Evolutionary conservation across 2,329 filamentous ascomycete genomes (phyloP), one percentile per base, ranked within the genome.

Genomic region (Akanthomyces dipterigenus): DNA sequence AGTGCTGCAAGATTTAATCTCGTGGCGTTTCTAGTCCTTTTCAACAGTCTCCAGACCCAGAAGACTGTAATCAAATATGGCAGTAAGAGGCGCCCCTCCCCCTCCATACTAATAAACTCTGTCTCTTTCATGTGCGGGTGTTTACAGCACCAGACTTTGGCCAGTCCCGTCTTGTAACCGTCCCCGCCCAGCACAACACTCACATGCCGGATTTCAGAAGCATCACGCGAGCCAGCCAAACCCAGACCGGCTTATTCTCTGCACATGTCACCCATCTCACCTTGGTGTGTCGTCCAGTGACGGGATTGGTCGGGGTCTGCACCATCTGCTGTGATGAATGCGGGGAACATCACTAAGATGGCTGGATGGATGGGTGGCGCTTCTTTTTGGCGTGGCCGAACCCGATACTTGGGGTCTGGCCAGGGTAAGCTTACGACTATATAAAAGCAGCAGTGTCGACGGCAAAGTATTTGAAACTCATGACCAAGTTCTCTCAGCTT

Each of bases 321-420:
- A 22, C 7, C 12, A 59, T 59, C 46, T 59, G n/a, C 43, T 48
- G 55, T 58, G 51, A 38, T 34, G 46, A 59, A 43, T 53, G 56
- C 56, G 56, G 56, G 56, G 56, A 59, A 53, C 48, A 59, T 59
- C 56, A 59, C 56, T 59, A 59, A 59, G 46, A 53, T 50, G 45
- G 51, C 45, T 18, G 46, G 45, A 51, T 51, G 24, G 56, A 48
- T 43, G 56, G 45, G 46, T 51, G 48, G 56, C 46, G 20, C 36
- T 40, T 42, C n/a, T 11, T 34, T 50, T 36, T 22, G 55, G 24
- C 7, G 24, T 59, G 46, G 43, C 46, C n/a, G n/a, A n/a, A n/a
- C n/a, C 34, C 3, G 22, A 28, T 8, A 24, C 22, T 45, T 5
- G 16, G 31, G 31, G 54, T 38, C 28, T 36, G 7, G 18, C 16